Evolutionary conservation across 805 yeast species (phyloP).

Genomic region (Candida tammaniensis): DNA sequence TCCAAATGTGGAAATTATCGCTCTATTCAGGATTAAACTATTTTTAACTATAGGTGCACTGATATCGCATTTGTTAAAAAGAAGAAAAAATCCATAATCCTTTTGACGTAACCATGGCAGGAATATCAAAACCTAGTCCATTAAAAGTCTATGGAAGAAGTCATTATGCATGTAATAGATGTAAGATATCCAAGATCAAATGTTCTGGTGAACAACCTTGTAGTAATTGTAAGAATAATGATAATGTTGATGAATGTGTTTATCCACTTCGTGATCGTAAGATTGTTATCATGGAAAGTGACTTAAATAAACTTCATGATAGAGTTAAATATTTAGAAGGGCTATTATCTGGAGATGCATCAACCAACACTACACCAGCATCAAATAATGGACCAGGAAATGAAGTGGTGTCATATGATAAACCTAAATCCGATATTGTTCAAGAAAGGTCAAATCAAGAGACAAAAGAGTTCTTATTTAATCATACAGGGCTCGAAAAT

Average conservation of each 20-base stretch:
- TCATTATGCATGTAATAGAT: constrained; percentile 43
- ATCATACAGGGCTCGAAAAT: constrained; percentile 18
- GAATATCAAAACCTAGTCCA: constrained; percentile 22
- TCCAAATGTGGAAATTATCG: no score
- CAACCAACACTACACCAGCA: background rate
- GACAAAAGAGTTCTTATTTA: constrained; percentile 12
- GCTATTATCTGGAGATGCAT: background rate
- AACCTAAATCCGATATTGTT: no score
- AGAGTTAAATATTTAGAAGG: constrained; percentile 28
- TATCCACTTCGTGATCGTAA: constrained; percentile 40
- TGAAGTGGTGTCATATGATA: background rate
- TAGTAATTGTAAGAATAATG: constrained; percentile 34
- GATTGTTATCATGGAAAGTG: constrained; percentile 42
- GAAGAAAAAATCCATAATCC: no score
- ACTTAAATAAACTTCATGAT: constrained; percentile 32
- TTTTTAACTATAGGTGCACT: no score
- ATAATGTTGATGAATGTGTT: constrained; percentile 29
- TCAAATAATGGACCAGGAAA: background rate
- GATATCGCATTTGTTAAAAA: no score
- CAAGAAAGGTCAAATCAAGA: constrained; percentile 13
- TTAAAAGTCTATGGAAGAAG: constrained; percentile 40
- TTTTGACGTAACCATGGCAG: no score
- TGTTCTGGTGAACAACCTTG: constrained; percentile 44
- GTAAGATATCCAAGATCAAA: constrained; percentile 38
- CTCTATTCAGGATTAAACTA: no score